Evolutionary conservation across 768 basidiomycete species (phyloP).

Genomic region (Boletus subcaerulescens): DNA sequence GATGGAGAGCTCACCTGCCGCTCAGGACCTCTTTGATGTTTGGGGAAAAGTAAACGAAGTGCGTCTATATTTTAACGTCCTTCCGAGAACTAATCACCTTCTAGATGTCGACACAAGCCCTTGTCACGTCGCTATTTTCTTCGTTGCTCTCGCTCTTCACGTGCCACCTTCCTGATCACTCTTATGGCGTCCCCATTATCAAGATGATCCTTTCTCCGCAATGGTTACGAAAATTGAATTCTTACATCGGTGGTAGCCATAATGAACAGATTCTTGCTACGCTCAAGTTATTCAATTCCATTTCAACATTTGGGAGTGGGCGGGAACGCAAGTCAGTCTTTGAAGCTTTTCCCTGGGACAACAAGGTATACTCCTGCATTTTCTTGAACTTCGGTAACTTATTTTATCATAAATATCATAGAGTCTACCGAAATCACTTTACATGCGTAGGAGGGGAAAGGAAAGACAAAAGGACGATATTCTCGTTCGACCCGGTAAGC

Average conservation of each 20-base stretch:
- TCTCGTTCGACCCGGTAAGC: slow-evolving; percentile 56
- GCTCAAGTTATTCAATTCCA: slow-evolving; percentile 57
- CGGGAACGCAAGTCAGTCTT: slow-evolving; percentile 58
- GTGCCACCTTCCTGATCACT: slow-evolving; percentile 65
- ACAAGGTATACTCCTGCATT: slow-evolving; percentile 47
- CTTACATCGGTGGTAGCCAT: slow-evolving; percentile 58
- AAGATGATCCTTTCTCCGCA: slow-evolving; percentile 55
- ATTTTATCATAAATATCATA: slow-evolving; percentile 39
- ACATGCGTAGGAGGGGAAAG: slow-evolving; percentile 66
- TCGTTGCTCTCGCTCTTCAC: slow-evolving; percentile 62
- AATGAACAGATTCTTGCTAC: slow-evolving; percentile 66
- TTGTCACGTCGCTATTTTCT: slow-evolving; percentile 53
- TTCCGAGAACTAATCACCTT: background rate
- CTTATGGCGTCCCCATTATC: slow-evolving; percentile 58
- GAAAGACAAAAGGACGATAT: slow-evolving; percentile 36
- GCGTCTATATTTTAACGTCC: slow-evolving; percentile 14
- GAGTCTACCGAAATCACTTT: slow-evolving; percentile 64
- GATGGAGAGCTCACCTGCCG: slow-evolving; percentile 56
- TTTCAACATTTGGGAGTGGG: slow-evolving; percentile 65
- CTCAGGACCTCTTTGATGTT: slow-evolving; percentile 56
- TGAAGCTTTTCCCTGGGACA: slow-evolving; percentile 77
- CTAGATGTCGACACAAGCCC: slow-evolving; percentile 42
- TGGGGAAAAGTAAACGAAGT: slow-evolving; percentile 60
- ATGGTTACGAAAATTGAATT: slow-evolving; percentile 55
- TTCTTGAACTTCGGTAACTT: background rate